Percentiles rank a stretch among this genome's conserved stretches.
These are phyloP conservation scores for Ophiocordyceps robertsii DNA, from an alignment of 2,329 filamentous ascomycete genomes.

Conservation along the genomic window DNA sequence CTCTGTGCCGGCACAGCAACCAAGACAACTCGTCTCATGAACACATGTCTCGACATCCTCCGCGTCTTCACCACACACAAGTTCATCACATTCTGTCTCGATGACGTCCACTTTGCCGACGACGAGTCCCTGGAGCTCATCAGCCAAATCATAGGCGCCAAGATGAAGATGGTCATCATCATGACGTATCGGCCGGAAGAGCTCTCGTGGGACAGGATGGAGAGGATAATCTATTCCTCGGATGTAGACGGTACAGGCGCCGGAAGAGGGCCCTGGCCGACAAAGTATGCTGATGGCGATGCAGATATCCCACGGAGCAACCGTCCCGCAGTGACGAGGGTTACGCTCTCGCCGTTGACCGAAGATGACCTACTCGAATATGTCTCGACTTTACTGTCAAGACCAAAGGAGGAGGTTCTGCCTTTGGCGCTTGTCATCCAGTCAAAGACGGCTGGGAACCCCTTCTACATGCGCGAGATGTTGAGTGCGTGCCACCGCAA, in stretches of 20 bases:
- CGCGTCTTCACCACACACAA: constrained; percentile 71
- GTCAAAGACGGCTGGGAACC: constrained; percentile 78
- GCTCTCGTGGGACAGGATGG: constrained; percentile 39
- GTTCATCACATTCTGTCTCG: constrained; percentile 76
- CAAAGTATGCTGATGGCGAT: constrained; percentile 8
- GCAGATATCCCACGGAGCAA: constrained; percentile 29
- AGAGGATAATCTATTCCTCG: constrained; percentile 38
- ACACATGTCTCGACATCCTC: constrained; percentile 76
- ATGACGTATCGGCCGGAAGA: constrained; percentile 63
- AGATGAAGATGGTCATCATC: constrained; percentile 70
- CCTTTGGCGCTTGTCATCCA: constrained; percentile 75
- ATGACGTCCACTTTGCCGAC: constrained; percentile 85
- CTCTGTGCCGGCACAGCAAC: constrained; percentile 43
- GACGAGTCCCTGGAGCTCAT: constrained; percentile 77
- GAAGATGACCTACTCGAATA: constrained; percentile 75
- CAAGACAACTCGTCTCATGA: constrained; percentile 64
- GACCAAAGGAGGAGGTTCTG: constrained; percentile 56
- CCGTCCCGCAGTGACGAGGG: constrained; percentile 48
- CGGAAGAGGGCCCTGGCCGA: not conserved
- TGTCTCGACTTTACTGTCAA: constrained; percentile 68
- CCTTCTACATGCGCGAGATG: constrained; percentile 87
- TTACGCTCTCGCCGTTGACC: constrained; percentile 58
- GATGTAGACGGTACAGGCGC: constrained; percentile 35
- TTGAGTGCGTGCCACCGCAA: constrained; percentile 76
- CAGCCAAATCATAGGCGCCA: constrained; percentile 62